Percentiles rank a stretch among this genome's conserved stretches.
phyloP scores from a whole-genome alignment of 169 alveolate genomes.

The Eimeria nieschulzi region DNA sequence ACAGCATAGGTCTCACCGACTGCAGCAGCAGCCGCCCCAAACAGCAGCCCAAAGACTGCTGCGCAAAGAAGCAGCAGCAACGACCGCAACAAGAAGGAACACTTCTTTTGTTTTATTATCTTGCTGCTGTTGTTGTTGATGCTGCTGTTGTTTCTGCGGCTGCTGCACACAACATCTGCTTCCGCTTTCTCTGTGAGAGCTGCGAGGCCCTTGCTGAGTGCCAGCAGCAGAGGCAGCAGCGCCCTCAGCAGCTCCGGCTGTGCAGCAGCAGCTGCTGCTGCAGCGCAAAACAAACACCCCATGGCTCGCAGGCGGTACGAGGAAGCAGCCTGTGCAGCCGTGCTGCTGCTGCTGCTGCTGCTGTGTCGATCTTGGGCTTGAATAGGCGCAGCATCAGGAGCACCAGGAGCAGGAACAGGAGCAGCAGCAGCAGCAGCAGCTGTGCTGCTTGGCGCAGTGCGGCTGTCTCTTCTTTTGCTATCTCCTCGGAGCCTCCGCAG shows the following conservation, averaged over 20 bases:
- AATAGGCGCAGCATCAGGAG: background rate
- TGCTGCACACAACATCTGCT: background rate
- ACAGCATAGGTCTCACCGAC: background rate
- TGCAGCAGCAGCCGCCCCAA: conserved; percentile 45
- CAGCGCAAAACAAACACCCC: background rate
- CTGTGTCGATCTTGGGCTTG: background rate
- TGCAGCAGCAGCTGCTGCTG: conserved; percentile 33
- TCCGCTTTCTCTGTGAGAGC: background rate
- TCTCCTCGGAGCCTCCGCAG: background rate
- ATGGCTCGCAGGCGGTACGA: conserved; percentile 12
- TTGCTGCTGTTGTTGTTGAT: conserved; percentile 8
- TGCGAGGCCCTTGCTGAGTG: background rate
- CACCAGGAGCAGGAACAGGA: background rate
- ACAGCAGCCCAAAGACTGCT: conserved; percentile 7
- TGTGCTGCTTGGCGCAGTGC: background rate
- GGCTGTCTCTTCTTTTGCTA: conserved; percentile 1
- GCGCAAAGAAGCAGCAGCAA: background rate
- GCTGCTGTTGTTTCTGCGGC: conserved; percentile 1
- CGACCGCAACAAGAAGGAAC: background rate
- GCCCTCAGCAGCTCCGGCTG: background rate
- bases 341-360: background rate
- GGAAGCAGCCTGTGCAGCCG: background rate
- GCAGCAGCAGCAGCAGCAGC: conserved; percentile 27
- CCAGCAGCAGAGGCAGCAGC: conserved; percentile 47
- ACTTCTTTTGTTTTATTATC: no score